phyloP scores from a whole-genome alignment of 2,329 filamentous ascomycete genomes.

The Clarireedia homoeocarpa region DNA sequence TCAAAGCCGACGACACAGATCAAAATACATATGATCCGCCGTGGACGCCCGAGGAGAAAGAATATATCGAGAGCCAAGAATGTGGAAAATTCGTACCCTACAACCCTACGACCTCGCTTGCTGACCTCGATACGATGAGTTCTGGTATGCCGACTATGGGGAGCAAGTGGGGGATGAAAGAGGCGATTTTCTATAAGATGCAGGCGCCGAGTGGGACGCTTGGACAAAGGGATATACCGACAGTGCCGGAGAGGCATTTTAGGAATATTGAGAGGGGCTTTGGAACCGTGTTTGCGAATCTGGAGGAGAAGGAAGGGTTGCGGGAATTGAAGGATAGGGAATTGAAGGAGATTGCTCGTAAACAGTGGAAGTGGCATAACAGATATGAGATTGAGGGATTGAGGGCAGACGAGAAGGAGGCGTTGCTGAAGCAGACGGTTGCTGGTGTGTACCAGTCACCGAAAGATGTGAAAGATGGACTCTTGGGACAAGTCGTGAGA shows the following conservation, averaged over 20 bases:
- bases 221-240: slow-evolving; percentile 8
- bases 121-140: slow-evolving; percentile 16
- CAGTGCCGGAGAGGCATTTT: slow-evolving; percentile 14
- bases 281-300: slow-evolving; percentile 24
- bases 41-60: slow-evolving; percentile 18
- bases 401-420: slow-evolving; percentile 15
- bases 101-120: slow-evolving; percentile 19
- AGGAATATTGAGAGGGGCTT: slow-evolving; percentile 14
- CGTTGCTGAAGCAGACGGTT: slow-evolving; percentile 22
- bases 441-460: slow-evolving; percentile 26
- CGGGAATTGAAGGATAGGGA: slow-evolving; percentile 5
- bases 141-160: slow-evolving; percentile 19
- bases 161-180: slow-evolving; percentile 17
- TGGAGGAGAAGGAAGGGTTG: slow-evolving; percentile 13
- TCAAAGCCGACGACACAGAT: not conserved
- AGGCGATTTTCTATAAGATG: slow-evolving; percentile 23
- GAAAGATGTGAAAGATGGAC: slow-evolving; percentile 6
- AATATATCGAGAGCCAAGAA: slow-evolving; percentile 18
- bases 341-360: not conserved
- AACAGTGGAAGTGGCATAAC: not conserved
- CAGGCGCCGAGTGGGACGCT: slow-evolving; percentile 20
- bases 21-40: slow-evolving; percentile 13
- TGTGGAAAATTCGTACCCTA: slow-evolving; percentile 22
- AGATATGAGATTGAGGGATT: slow-evolving; percentile 8
- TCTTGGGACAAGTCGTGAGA: slow-evolving; percentile 19